A percentile compares a stretch with the other conserved stretches of the same genome.
These are phyloP conservation scores for Gypsophila paniculata DNA, from an alignment of 179 eudicot species.

Conservation along the genomic window DNA sequence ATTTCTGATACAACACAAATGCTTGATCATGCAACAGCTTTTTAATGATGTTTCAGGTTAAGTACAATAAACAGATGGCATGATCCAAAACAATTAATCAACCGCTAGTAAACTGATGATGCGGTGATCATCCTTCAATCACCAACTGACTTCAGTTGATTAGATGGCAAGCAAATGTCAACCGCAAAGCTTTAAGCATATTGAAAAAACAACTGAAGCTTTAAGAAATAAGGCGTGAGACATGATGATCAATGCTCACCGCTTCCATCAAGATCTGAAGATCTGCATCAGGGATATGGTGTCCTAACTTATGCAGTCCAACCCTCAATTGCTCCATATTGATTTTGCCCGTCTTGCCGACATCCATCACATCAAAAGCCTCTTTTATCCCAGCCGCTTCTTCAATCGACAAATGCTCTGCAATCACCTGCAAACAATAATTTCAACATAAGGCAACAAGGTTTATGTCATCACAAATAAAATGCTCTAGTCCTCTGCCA, in stretches of 20 bases:
- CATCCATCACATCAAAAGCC: constrained; percentile 66
- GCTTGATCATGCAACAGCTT: no score
- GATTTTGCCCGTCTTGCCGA: constrained; percentile 50
- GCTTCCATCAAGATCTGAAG: constrained; percentile 69
- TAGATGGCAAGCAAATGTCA: not conserved
- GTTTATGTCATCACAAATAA: not conserved
- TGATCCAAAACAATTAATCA: not conserved
- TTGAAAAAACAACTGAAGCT: no score
- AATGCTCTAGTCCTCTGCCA: not conserved
- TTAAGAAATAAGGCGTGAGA: not conserved
- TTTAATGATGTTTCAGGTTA: no score
- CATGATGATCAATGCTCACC: constrained; percentile 33
- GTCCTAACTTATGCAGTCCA: constrained; percentile 65
- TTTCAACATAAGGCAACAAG: not conserved
- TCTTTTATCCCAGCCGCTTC: constrained; percentile 78
- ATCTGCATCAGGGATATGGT: constrained; percentile 61
- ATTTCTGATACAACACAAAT: not conserved
- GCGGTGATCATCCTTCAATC: not conserved
- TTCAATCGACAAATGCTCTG: constrained; percentile 71
- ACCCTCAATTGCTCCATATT: constrained; percentile 53
- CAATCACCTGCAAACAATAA: constrained; percentile 53
- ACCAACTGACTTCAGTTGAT: not conserved
- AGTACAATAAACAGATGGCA: not conserved
- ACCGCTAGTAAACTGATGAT: not conserved
- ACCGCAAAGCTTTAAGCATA: not conserved